phyloP scores from a whole-genome alignment of 1,284 basidiomycete species.

The Volvariella surrecta region DNA sequence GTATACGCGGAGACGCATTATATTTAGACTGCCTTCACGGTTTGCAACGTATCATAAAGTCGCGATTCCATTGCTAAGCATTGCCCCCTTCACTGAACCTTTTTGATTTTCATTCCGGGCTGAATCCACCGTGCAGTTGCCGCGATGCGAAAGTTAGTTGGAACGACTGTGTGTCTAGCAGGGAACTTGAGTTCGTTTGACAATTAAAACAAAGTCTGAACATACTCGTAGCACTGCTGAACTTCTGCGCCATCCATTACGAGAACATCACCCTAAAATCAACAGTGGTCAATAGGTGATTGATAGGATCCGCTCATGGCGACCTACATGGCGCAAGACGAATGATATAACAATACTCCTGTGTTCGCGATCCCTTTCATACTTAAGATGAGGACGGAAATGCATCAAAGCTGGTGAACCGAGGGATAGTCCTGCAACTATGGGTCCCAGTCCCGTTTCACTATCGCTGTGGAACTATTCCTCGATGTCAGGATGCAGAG shows the following conservation, averaged over 20 bases:
- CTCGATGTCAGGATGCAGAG: conserved; percentile 6
- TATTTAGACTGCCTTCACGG: no score
- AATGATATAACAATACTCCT: conserved; percentile 39
- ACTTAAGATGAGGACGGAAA: conserved; percentile 43
- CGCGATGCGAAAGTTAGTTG: conserved; percentile 39
- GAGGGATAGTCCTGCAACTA: conserved; percentile 65
- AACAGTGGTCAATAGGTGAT: conserved; percentile 3
- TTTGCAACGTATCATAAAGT: no score
- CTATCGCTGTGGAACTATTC: conserved; percentile 70
- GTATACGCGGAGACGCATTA: no score
- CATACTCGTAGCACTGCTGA: conserved; percentile 65
- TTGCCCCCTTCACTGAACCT: no score
- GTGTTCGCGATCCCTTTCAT: conserved; percentile 23
- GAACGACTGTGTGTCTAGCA: conserved; percentile 37
- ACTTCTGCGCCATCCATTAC: conserved; percentile 65
- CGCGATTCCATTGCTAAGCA: no score
- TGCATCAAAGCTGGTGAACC: conserved; percentile 70
- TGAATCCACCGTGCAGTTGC: conserved; percentile 38
- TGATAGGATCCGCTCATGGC: neutral
- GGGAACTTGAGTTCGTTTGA: conserved; percentile 3
- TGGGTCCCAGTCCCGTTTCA: conserved; percentile 61
- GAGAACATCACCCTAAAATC: conserved; percentile 57
- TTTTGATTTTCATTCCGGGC: conserved; percentile 2
- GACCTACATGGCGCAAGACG: conserved; percentile 57
- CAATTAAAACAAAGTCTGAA: conserved; percentile 1